These are phyloP conservation scores for Aspergillus ochraceoroseus DNA, from an alignment of 2,329 filamentous ascomycete genomes.

Conservation along the genomic window DNA sequence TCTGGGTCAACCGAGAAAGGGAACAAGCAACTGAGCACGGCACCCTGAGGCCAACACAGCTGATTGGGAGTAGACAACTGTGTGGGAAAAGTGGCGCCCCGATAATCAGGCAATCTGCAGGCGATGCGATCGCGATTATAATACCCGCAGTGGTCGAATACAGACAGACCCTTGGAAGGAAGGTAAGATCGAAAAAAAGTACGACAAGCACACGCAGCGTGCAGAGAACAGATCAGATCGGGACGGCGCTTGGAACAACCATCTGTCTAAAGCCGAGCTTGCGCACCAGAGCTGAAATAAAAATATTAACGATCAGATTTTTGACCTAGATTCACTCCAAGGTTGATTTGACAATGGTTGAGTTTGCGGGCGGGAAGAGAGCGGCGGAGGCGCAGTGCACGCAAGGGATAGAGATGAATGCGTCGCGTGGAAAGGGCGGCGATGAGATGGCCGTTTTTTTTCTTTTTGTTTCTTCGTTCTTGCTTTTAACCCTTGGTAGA, in stretches of 20 bases:
- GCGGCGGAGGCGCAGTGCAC: slow-evolving; percentile 28
- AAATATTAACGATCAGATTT: slow-evolving; percentile 17
- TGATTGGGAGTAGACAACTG: slow-evolving; percentile 13
- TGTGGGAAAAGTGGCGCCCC: slow-evolving; percentile 16
- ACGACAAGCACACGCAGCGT: slow-evolving; percentile 21
- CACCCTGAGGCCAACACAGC: slow-evolving; percentile 10
- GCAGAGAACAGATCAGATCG: slow-evolving; percentile 30
- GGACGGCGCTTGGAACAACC: slow-evolving; percentile 20
- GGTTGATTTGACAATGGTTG: slow-evolving; percentile 20
- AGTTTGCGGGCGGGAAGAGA: slow-evolving; percentile 22
- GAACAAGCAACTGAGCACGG: slow-evolving; percentile 5
- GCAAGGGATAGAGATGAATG: slow-evolving; percentile 29
- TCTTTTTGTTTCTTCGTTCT: too few relatives aligned
- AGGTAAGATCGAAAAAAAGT: slow-evolving; percentile 15
- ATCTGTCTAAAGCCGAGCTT: slow-evolving; percentile 19
- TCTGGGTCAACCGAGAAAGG: slow-evolving; percentile 15
- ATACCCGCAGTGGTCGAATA: slow-evolving; percentile 15
- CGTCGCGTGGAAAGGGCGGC: slow-evolving; percentile 31
- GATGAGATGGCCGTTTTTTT: too few relatives aligned
- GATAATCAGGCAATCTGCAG: slow-evolving; percentile 17
- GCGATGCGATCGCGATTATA: slow-evolving; percentile 20
- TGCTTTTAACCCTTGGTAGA: too few relatives aligned
- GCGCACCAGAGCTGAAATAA: slow-evolving; percentile 13
- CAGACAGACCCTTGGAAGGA: slow-evolving; percentile 3
- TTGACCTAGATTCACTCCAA: slow-evolving; percentile 11